Evolutionary conservation across 2,329 filamentous ascomycete genomes (phyloP), one percentile per base, ranked within the genome.

Genomic region (Diaporthe velutina): DNA sequence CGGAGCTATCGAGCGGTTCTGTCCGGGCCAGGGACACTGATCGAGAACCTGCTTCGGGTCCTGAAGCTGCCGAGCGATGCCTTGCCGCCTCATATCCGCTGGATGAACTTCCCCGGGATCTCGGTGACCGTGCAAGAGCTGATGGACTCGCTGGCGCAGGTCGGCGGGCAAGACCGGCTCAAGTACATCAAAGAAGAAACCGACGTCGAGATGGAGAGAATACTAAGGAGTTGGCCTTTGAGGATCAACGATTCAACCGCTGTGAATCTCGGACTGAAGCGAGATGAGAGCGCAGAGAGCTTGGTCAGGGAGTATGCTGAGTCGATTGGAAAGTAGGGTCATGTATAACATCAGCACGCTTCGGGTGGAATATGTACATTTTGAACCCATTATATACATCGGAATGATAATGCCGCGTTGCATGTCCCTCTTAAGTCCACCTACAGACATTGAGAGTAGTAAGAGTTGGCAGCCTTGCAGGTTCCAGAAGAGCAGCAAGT

Each of bases 221-320:
- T 91, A 75, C 87, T 91, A 19, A 85, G 85, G 74, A 86, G 85
- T 22, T 91, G 89, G 89, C 88, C 89, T n/a, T 83, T 86, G 10
- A 82, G 83, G 61, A 88, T 90, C 75, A 85, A 90, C 76, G 86
- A 83, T 10, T 80, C 83, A 1, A 86, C 75, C 17, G 75, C 75
- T 15, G 55, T 70, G 12, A 70, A 57, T 1, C 40, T 76, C 40
- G 75, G 75, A 3, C 35, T 76, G 4, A 58, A 58, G 30, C 75
- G 73, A 30, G 75, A 76, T 30, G 72, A 76, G 30, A 72, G 48
- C 25, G 75, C 73, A 15, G 75, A 74, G 35, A 74, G 75, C 25
- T 38, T 76, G 4, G 75, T 76, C 48, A 70, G 75, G 17, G 75
- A 76, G n/a, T 76, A 70, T 30, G 73, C 33, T n/a, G 73, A 74